These are phyloP conservation scores for Corynespora cassiicola DNA, from an alignment of 2,329 filamentous ascomycete species.

Conservation along the genomic window DNA sequence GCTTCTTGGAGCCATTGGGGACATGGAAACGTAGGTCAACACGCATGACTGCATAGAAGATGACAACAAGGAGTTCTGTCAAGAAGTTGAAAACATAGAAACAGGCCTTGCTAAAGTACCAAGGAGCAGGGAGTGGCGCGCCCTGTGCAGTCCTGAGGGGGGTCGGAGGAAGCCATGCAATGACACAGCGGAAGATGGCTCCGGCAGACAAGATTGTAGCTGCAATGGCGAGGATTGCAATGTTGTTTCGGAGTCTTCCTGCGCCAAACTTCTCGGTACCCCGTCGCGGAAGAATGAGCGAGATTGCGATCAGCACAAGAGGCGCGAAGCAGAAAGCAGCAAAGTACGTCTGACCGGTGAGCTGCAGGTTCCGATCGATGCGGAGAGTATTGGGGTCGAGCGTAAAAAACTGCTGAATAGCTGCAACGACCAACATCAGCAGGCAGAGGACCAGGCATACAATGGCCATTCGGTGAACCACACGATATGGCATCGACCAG, in stretches of 20 bases:
- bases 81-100: conserved; percentile 84
- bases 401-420: conserved; percentile 73
- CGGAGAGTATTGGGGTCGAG: conserved; percentile 57
- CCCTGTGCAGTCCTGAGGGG: conserved; percentile 57
- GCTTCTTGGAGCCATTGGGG: conserved; percentile 69
- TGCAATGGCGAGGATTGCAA: conserved; percentile 67
- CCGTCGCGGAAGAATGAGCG: conserved; percentile 54
- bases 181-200: conserved; percentile 71
- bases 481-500: conserved; percentile 65
- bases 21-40: conserved; percentile 81
- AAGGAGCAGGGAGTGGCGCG: conserved; percentile 51
- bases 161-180: conserved; percentile 58
- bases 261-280: conserved; percentile 67
- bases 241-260: conserved; percentile 71
- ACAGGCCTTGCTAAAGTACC: conserved; percentile 74
- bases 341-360: conserved; percentile 69
- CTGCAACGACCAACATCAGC: conserved; percentile 69
- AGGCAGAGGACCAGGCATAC: conserved; percentile 65
- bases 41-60: conserved; percentile 69
- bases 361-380: conserved; percentile 68
- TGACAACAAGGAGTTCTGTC: conserved; percentile 75
- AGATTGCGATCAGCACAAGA: conserved; percentile 60
- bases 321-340: conserved; percentile 72
- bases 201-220: conserved; percentile 69
- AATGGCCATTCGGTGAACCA: conserved; percentile 57